Conservation (phyloP, 805 yeast species). For the Saccharomycopsis sp. region DNA sequence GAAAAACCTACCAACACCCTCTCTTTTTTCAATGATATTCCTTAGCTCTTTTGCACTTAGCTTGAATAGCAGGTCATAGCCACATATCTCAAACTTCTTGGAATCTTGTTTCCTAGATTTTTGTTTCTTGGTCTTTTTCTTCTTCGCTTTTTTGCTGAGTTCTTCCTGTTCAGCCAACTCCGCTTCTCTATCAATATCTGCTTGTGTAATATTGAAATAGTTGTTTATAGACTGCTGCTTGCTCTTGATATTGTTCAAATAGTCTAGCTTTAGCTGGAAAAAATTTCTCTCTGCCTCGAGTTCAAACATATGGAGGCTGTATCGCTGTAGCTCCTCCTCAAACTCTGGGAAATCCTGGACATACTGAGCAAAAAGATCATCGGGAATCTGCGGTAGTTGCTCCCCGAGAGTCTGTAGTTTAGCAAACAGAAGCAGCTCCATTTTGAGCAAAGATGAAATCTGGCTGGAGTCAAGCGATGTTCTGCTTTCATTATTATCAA, state of each 20-base stretch:
- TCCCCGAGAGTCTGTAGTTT: constrained; percentile 30
- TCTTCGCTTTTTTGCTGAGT: constrained; percentile 13
- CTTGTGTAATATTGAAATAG: constrained; percentile 13
- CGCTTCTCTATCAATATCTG: constrained; percentile 20
- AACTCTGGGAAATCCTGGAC: constrained; percentile 10
- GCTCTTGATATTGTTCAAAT: constrained; percentile 25
- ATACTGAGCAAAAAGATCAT: constrained; percentile 26
- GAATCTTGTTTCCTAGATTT: constrained; percentile 24
- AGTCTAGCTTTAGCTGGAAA: constrained; percentile 18
- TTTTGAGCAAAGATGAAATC: neutral
- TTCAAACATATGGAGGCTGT: neutral
- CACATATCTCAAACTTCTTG: constrained; percentile 46
- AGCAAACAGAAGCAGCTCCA: constrained; percentile 9
- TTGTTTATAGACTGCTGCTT: constrained; percentile 26
- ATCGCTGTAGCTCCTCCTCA: constrained; percentile 8
- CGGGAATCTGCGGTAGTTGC: constrained; percentile 38
- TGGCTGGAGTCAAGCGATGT: constrained; percentile 3
- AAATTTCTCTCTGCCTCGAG: constrained; percentile 6
- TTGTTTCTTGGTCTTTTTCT: constrained; percentile 20
- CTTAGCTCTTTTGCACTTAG: constrained; percentile 7
- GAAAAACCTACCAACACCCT: constrained; percentile 22
- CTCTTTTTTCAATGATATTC: constrained; percentile 19
- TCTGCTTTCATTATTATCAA: constrained; percentile 17
- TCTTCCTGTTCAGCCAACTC: constrained; percentile 14
- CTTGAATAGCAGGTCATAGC: constrained; percentile 35